Evolutionary conservation across 306 rosid species (phyloP), one percentile per base, ranked within the genome.

Genomic region (Cucumis cinereus): DNA sequence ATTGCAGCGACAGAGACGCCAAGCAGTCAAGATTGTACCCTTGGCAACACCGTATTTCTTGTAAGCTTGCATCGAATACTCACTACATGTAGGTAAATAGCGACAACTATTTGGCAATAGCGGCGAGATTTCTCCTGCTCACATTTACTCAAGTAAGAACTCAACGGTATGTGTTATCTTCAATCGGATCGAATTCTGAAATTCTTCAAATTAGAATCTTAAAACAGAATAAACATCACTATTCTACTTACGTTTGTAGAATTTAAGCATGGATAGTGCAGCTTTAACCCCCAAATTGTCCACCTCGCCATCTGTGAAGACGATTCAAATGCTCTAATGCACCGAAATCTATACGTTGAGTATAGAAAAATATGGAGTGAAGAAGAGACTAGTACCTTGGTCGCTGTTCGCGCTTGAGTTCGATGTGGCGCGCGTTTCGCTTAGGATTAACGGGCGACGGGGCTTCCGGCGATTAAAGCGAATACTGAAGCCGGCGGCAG

Each of bases 41-140:
- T 88, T 91, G 49, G 77, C 79, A 74, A 87, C 64, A 53, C 98
- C 98, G 66, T 93, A 90, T 70, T 83, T 90, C 90, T 91, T 88
- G 88, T 91, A 93, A 77, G 98, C 98, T 84, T 88, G 86, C 97
- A 93, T 93, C 52, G 96, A 90, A 83, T 93, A 93, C 89, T 91
- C 97, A 67, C 98, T 93, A 75, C 98, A 93, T 2, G 90, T 86
- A 41, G 98, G 98, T 52, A 93, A 57, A 53, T 82, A 93, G 4
- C 96, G 93, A 80, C 98, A 91, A 66, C 98, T 93, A 5, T 82
- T 87, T 1, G 92, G 96, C 86, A 93, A 78, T 62, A 90, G 49
- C 16, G 98, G 98, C 14, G 98, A 93, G 80, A 93, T 93, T 79
- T 93, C 98, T 78, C 98, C 97, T 91, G 83, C 77, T 68, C 35